A percentile compares a stretch with the other conserved stretches of the same genome.
phyloP scores from a whole-genome alignment of 441 rosid species.

The Eruca vesicaria region DNA sequence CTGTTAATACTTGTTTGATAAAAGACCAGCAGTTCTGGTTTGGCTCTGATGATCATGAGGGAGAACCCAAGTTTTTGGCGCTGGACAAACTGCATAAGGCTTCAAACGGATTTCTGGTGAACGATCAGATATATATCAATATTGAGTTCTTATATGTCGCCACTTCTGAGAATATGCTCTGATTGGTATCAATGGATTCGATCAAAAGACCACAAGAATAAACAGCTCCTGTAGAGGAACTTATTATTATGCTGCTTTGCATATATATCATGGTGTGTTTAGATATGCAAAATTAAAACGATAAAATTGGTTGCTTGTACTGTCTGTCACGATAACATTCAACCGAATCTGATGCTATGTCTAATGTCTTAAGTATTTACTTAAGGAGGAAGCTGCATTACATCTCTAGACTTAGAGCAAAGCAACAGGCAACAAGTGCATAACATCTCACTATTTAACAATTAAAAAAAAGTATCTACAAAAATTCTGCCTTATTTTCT shows the following conservation, averaged over 20 bases:
- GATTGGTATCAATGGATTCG: neutral
- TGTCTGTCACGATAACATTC: conserved; percentile 3
- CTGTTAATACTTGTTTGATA: neutral
- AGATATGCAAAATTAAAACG: neutral
- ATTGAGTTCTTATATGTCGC: conserved; percentile 16
- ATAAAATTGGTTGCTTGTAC: neutral
- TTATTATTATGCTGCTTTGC: neutral
- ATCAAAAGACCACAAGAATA: neutral
- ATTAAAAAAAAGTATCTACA: too few species aligned
- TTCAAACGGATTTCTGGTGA: conserved; percentile 3
- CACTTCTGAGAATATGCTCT: conserved; percentile 2
- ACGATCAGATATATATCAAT: conserved; percentile 10
- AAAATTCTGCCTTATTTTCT: too few species aligned
- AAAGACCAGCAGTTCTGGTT: neutral
- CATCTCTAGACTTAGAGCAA: too few species aligned
- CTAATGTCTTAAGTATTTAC: neutral
- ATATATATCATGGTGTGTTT: neutral
- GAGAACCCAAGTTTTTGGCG: neutral
- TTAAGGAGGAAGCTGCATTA: neutral
- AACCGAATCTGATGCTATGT: neutral
- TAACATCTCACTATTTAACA: too few species aligned
- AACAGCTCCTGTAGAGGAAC: neutral
- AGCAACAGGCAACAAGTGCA: too few species aligned
- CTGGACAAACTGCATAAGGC: neutral
- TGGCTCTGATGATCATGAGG: neutral